Conservation (phyloP, 805 yeast species). For the Metschnikowia cubensis region DNA sequence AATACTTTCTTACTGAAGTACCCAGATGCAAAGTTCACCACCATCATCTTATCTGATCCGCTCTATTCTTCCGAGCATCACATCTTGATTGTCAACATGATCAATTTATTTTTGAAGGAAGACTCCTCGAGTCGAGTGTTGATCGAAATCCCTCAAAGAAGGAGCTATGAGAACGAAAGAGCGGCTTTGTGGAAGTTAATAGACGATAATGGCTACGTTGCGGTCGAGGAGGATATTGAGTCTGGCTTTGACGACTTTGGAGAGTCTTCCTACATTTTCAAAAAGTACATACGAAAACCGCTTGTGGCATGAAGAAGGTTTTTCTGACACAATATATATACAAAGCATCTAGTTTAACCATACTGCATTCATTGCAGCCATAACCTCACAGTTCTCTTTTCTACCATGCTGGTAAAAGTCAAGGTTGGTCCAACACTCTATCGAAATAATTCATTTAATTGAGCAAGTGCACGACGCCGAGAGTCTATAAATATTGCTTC, state of each 20-base stretch:
- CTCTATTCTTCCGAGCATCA: slow-evolving; percentile 85
- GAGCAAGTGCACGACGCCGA: neutral
- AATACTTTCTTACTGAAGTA: slow-evolving; percentile 24
- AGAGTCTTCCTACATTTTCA: slow-evolving; percentile 53
- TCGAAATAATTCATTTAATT: neutral
- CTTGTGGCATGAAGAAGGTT: neutral
- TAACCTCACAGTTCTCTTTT: neutral
- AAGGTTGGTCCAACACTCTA: neutral
- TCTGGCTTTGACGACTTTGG: slow-evolving; percentile 88
- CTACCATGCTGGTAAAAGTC: neutral
- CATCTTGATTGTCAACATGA: slow-evolving; percentile 58
- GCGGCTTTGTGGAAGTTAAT: slow-evolving; percentile 55
- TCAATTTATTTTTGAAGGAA: slow-evolving; percentile 42
- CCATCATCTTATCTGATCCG: slow-evolving; percentile 81
- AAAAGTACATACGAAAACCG: slow-evolving; percentile 17
- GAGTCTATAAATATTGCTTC: slow-evolving; percentile 48
- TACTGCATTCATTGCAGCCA: neutral
- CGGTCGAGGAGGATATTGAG: slow-evolving; percentile 41
- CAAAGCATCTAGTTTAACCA: neutral
- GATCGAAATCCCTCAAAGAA: slow-evolving; percentile 74
- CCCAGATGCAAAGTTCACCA: slow-evolving; percentile 41
- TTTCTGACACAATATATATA: neutral
- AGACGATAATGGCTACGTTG: slow-evolving; percentile 30
- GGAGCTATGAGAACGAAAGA: slow-evolving; percentile 63
- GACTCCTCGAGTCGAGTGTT: slow-evolving; percentile 44